phyloP scores from a whole-genome alignment of 768 basidiomycete species.

The Phaeotremella skinneri region DNA sequence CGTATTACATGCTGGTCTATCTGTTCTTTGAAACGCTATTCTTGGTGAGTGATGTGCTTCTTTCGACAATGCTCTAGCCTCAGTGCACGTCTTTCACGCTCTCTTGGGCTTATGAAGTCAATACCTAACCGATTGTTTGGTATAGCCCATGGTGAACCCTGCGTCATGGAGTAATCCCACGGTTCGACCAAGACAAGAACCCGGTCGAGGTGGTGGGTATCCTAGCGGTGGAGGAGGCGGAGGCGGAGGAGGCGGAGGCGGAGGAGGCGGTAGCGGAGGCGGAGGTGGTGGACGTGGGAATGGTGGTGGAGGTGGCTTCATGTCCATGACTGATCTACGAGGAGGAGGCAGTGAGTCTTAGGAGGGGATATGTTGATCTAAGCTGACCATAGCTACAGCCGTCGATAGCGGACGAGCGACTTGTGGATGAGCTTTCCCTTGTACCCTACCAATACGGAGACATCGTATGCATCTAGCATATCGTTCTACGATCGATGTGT shows the following conservation, averaged over 20 bases:
- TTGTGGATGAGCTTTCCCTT: slow-evolving; percentile 28
- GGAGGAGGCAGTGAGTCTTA: slow-evolving; percentile 40
- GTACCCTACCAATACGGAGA: not conserved
- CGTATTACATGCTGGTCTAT: slow-evolving; percentile 26
- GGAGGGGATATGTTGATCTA: not conserved
- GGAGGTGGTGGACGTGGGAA: slow-evolving; percentile 28
- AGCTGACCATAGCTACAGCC: slow-evolving; percentile 18
- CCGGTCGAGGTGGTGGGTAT: slow-evolving; percentile 4
- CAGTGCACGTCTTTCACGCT: not conserved
- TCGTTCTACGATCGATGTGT: too few relatives aligned
- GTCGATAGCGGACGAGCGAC: slow-evolving; percentile 41
- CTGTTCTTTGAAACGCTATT: slow-evolving; percentile 43
- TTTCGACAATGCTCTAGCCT: too few relatives aligned
- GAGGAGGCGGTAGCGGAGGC: slow-evolving; percentile 18
- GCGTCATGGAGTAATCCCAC: slow-evolving; percentile 34
- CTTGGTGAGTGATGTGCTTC: slow-evolving; percentile 24
- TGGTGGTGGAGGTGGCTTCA: slow-evolving; percentile 38
- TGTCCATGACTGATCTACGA: slow-evolving; percentile 35
- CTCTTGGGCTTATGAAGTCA: not conserved
- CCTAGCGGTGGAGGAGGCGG: slow-evolving; percentile 9
- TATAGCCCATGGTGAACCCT: slow-evolving; percentile 38
- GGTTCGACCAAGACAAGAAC: not conserved
- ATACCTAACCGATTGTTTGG: not conserved
- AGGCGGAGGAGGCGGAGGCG: slow-evolving; percentile 18
- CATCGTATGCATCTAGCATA: too few relatives aligned